Percentiles rank a stretch among this genome's conserved stretches.
Conservation (phyloP, 257 asterid species). For the Solanum pennellii region DNA sequence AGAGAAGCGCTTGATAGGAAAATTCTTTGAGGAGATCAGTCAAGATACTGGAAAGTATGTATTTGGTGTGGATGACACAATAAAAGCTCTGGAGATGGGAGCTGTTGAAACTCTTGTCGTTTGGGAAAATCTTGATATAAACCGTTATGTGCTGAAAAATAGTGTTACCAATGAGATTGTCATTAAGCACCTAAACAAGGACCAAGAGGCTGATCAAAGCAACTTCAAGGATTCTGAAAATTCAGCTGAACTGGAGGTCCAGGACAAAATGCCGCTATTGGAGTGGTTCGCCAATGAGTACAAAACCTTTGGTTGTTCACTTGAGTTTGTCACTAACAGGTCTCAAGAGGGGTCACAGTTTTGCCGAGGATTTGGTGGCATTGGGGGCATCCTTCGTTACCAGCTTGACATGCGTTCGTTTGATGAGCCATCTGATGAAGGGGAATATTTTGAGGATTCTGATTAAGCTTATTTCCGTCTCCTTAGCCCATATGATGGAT, state of each 20-base stretch:
- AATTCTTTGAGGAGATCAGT: conserved; percentile 39
- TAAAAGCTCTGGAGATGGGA: conserved; percentile 39
- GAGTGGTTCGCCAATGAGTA: conserved; percentile 44
- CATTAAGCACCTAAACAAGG: conserved; percentile 30
- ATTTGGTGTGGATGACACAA: conserved; percentile 38
- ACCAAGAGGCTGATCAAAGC: conserved; percentile 28
- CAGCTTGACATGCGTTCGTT: conserved; percentile 37
- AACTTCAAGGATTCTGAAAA: conserved; percentile 24
- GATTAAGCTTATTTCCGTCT: conserved; percentile 10
- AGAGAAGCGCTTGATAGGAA: conserved; percentile 31
- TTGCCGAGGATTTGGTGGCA: conserved; percentile 43
- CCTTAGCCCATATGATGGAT: neutral
- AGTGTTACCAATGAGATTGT: conserved; percentile 12
- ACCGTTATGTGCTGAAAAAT: conserved; percentile 20
- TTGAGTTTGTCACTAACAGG: conserved; percentile 36
- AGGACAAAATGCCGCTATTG: conserved; percentile 34
- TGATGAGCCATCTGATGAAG: conserved; percentile 42
- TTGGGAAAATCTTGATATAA: conserved; percentile 41
- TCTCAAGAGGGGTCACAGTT: conserved; percentile 43
- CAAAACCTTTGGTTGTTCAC: conserved; percentile 28
- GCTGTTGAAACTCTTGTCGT: conserved; percentile 36
- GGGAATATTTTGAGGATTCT: conserved; percentile 18
- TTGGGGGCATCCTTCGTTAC: conserved; percentile 40
- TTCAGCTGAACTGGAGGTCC: conserved; percentile 25
- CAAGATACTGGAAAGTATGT: conserved; percentile 41